These are phyloP conservation scores for Pythium sukuiense DNA, from an alignment of 352 stramenopile genomes.

Conservation along the genomic window DNA sequence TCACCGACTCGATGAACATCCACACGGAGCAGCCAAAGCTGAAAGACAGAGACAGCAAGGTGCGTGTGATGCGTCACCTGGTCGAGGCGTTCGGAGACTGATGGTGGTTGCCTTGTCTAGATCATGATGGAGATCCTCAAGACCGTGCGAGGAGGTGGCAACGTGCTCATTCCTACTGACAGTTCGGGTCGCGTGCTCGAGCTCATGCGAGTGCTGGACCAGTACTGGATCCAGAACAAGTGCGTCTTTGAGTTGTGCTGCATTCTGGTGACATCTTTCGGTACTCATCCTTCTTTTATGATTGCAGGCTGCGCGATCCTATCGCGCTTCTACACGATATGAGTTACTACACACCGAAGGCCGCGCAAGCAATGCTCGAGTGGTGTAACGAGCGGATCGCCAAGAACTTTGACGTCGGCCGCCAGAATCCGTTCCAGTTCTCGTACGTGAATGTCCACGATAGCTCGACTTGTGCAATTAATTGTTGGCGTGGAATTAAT, in stretches of 20 bases:
- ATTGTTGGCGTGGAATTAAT: neutral
- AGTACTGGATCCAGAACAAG: constrained; percentile 96
- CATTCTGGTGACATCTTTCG: neutral
- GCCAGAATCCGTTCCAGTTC: constrained; percentile 89
- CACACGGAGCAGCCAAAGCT: constrained; percentile 85
- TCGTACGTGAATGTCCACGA: constrained; percentile 44
- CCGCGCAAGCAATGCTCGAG: constrained; percentile 87
- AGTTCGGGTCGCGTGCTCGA: constrained; percentile 94
- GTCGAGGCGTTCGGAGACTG: neutral
- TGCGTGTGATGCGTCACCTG: constrained; percentile 10
- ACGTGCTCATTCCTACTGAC: constrained; percentile 95
- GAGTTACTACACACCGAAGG: constrained; percentile 89
- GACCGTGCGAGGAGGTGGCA: constrained; percentile 90
- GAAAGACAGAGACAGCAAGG: constrained; percentile 86
- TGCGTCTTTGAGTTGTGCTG: constrained; percentile 31
- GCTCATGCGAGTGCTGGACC: constrained; percentile 93
- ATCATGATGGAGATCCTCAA: constrained; percentile 94
- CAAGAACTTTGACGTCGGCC: constrained; percentile 88
- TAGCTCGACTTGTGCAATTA: too few relatives aligned
- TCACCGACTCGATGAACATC: constrained; percentile 89
- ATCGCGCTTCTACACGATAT: constrained; percentile 88
- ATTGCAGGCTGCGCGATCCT: constrained; percentile 69
- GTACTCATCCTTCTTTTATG: neutral
- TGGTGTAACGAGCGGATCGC: constrained; percentile 90
- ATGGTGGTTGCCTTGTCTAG: constrained; percentile 26